Percentiles rank a stretch among this genome's conserved stretches.
phyloP scores from a whole-genome alignment of 73 alveolate species.

The Durusdinium trenchii region DNA sequence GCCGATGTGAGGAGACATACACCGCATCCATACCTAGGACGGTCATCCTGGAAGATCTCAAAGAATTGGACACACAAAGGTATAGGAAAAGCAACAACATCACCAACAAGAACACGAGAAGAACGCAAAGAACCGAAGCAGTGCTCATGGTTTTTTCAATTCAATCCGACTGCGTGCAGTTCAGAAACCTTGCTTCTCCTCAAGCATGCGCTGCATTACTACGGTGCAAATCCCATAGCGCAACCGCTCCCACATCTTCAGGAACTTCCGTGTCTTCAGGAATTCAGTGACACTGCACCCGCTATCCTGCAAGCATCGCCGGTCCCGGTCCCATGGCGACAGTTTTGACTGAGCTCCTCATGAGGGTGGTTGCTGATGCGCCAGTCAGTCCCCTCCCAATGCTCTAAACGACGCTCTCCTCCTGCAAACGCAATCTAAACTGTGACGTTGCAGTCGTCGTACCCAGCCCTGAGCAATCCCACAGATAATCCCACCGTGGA shows the following conservation, averaged over 20 bases:
- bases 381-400: too few species aligned
- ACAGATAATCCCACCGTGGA: too few species aligned
- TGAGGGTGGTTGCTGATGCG: too few species aligned
- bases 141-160: background rate
- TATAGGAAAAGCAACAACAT: background rate
- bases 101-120: background rate
- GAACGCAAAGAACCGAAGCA: background rate
- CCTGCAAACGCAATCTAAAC: constrained; percentile 67
- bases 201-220: constrained; percentile 73
- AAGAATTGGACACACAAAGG: background rate
- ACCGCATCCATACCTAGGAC: constrained; percentile 50
- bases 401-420: background rate
- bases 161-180: background rate
- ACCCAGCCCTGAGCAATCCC: background rate
- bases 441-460: constrained; percentile 70
- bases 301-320: constrained; percentile 21
- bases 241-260: constrained; percentile 85
- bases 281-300: constrained; percentile 76
- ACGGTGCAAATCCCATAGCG: constrained; percentile 80
- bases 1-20: constrained; percentile 57
- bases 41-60: background rate
- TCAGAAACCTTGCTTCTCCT: constrained; percentile 66
- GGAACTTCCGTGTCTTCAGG: constrained; percentile 60
- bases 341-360: background rate
- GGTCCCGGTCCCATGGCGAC: background rate